Evolutionary conservation across 2,329 filamentous ascomycete species (phyloP), one percentile per base, ranked within the genome.

Genomic region (Sporothrix humicola): DNA sequence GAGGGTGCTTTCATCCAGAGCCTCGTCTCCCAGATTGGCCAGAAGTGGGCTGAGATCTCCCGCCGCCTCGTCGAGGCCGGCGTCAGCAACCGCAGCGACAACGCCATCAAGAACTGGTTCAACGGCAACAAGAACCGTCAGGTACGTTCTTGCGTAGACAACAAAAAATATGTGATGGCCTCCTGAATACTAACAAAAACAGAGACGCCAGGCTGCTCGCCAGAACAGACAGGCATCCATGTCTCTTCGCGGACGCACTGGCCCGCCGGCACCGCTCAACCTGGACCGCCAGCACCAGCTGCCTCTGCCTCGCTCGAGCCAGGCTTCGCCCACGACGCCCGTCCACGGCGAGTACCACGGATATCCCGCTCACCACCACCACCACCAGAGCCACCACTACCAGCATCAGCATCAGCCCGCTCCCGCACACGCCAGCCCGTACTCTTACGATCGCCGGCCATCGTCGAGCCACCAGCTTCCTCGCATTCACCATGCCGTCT

Each of bases 81-180:
- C 44, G 54, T 65, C 44, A 17, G 91, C 72, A 94, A 94, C 76
- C 91, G 95, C 79, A 97, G 94, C 81, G 95, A 98, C 84, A 98
- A 98, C 79, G 92, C 93, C 42, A 93, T 98, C 76, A 98, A 98
- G 88, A 98, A 98, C 82, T 98, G 94, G 94, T 97, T 93, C 93
- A 97, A 97, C 80, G 94, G 95, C 69, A 93, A 92, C 80, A 92
- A 95, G 87, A 97, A 97, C 84, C 90, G 94, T 79, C 87, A 92
- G 79, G 87, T 85, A 79, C 85, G 90, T 77, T 81, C 85, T 7
- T 37, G 31, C 7, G 4, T 37, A 6, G 7, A 37, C 31, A 37
- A 37, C 31, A 37, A 37, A 37, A 37, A 13, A 42, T 8, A 50
- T 26, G 23, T 26, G 23, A 26, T 26, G 23, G 23, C 23, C 23